phyloP scores from a whole-genome alignment of 2,329 filamentous ascomycete species.

The Trichoderma sp. region DNA sequence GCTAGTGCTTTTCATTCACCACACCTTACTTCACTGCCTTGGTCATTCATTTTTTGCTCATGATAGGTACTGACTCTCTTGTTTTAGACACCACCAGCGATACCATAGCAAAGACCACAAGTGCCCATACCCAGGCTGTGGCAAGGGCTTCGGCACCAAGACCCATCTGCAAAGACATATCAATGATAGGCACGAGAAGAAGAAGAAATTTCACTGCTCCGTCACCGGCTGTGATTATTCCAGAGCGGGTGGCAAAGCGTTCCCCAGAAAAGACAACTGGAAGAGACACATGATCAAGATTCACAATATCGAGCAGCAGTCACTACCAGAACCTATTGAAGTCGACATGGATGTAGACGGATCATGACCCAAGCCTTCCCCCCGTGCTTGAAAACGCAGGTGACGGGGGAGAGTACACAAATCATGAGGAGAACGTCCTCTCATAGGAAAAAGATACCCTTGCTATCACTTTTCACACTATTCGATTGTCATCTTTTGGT shows the following conservation, averaged over 20 bases:
- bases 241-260: conserved; percentile 57
- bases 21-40: background rate
- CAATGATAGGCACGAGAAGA: conserved; percentile 63
- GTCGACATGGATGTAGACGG: conserved; percentile 42
- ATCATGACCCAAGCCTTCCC: background rate
- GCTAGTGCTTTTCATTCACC: background rate
- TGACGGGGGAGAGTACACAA: background rate
- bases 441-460: background rate
- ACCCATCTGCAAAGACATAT: conserved; percentile 63
- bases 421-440: background rate
- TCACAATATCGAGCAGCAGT: conserved; percentile 48
- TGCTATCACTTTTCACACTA: background rate
- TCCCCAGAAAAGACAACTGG: conserved; percentile 65
- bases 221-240: conserved; percentile 58
- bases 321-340: conserved; percentile 47
- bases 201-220: conserved; percentile 60
- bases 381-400: background rate
- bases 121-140: conserved; percentile 54
- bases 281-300: conserved; percentile 64
- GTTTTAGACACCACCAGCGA: conserved; percentile 56
- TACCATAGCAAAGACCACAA: conserved; percentile 64
- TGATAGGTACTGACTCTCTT: background rate
- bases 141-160: conserved; percentile 61
- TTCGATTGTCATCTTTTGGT: background rate
- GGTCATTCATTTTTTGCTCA: background rate